Evolutionary conservation across 192 early-diverging fungal species (phyloP), one percentile per base, ranked within the genome.

Genomic region (Backusella macrospora): DNA sequence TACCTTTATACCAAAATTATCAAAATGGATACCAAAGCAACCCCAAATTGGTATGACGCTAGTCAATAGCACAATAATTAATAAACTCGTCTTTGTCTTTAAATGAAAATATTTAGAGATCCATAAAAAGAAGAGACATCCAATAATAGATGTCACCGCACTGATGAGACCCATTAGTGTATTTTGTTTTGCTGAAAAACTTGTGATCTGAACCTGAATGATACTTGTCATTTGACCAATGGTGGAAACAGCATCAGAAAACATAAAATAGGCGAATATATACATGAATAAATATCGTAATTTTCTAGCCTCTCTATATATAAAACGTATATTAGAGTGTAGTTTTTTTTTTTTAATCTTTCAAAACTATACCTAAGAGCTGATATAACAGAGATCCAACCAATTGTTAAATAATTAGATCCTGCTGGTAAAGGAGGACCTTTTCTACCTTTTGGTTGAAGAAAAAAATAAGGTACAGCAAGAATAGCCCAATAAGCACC

Each of bases 1-100:
- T 55, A 68, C 68, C 16, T 71, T 77, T 5, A 91, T 70, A 14
- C 92, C 92, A 72, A 90, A 82, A 9, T 70, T 76, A 8, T 65
- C 72, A 8, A 86, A 78, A 46, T 79, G 79, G 26, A 83, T 62
- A 40, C 82, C 82, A 55, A 83, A 72, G 26, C 77, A 73, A 13
- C 74, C 82, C 82, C 80, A 83, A 4, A 78, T 21, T 14, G 78
- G 78, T 12, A 82, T 68, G 4, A 81, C 15, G 21, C 83, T 23
- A 15, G 81, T 81, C n/a, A 76, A 55, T 1, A 76, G 45, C 13
- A 76, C 80, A 48, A 77, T 78, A 23, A 76, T 63, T 49, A 80
- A 81, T 13, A 83, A 44, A 73, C 79, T 83, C 29, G 72, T 65
- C 39, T 82, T 83, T 55, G 82, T 82, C 6, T 45, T 59, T n/a